Evolutionary conservation across 306 rosid species (phyloP).

Genomic region (Cucurbita pepo): DNA sequence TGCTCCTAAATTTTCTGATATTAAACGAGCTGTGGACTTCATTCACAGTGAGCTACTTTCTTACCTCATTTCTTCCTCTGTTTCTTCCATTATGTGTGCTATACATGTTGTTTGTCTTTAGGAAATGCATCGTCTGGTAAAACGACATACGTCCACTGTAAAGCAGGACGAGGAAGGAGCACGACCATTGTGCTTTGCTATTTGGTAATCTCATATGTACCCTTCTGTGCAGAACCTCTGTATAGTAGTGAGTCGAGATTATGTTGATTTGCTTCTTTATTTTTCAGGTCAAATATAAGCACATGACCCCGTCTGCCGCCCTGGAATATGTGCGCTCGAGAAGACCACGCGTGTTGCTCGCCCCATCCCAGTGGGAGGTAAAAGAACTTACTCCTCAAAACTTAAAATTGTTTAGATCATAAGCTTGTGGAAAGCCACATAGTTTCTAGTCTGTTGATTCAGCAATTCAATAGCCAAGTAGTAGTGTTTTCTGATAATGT

Average conservation of each 20-base stretch:
- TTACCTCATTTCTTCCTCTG: neutral
- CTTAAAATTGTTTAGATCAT: neutral
- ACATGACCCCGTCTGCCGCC: constrained; percentile 74
- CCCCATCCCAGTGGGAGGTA: constrained; percentile 95
- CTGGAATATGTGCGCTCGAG: constrained; percentile 74
- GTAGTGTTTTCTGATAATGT: neutral
- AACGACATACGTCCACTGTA: constrained; percentile 93
- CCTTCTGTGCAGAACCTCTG: neutral
- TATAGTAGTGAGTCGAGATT: neutral
- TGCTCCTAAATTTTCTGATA: constrained; percentile 77
- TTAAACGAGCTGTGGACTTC: constrained; percentile 78
- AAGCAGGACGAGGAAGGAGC: constrained; percentile 97
- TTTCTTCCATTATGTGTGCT: neutral
- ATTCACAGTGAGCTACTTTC: constrained; percentile 52
- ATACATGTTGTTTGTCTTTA: constrained; percentile 8
- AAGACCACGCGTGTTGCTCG: constrained; percentile 82
- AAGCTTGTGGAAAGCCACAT: neutral
- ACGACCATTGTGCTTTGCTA: constrained; percentile 93
- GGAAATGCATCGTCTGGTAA: constrained; percentile 52
- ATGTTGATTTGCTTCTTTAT: neutral
- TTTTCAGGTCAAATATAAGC: constrained; percentile 60
- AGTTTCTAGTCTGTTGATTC: neutral
- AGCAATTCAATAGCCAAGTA: neutral
- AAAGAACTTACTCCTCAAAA: neutral
- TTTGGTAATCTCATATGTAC: constrained; percentile 39